These are phyloP conservation scores for Dichotomocladium elegans DNA, from an alignment of 371 early-diverging fungal species.

Conservation along the genomic window DNA sequence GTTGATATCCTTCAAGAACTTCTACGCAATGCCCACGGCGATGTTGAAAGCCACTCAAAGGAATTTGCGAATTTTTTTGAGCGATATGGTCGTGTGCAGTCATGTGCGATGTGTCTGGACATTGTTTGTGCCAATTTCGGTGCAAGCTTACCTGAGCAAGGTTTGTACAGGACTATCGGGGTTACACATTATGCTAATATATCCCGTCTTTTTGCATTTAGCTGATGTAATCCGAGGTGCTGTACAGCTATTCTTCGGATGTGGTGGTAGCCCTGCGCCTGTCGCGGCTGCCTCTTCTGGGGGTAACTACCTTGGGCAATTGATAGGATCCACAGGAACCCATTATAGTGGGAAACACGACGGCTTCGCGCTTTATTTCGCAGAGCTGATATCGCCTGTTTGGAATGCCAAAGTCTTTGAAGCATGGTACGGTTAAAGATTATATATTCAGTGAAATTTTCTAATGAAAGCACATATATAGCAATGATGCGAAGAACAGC, in stretches of 20 bases:
- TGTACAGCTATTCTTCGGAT: constrained; percentile 49
- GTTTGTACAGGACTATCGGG: constrained; percentile 1
- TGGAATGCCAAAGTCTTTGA: constrained; percentile 65
- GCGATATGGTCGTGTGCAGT: constrained; percentile 55
- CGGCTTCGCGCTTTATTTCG: constrained; percentile 75
- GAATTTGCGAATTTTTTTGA: constrained; percentile 55
- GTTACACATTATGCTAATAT: neutral
- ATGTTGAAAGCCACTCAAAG: constrained; percentile 26
- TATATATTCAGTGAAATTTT: neutral
- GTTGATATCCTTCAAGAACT: constrained; percentile 65
- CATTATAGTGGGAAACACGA: constrained; percentile 68
- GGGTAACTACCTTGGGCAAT: constrained; percentile 46
- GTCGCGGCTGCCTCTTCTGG: constrained; percentile 11
- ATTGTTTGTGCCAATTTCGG: constrained; percentile 47
- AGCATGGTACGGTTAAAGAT: constrained; percentile 26
- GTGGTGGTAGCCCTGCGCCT: constrained; percentile 58
- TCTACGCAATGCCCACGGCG: constrained; percentile 15
- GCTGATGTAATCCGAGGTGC: constrained; percentile 31
- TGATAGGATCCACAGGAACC: constrained; percentile 43
- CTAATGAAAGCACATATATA: neutral
- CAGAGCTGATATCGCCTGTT: constrained; percentile 68
- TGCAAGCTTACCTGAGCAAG: constrained; percentile 7
- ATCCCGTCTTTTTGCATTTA: constrained; percentile 1
- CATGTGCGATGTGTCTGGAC: constrained; percentile 75
- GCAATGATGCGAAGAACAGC: too few relatives aligned